Conservation (phyloP, 2,329 filamentous ascomycete genomes). For the Colletotrichum paranaense region DNA sequence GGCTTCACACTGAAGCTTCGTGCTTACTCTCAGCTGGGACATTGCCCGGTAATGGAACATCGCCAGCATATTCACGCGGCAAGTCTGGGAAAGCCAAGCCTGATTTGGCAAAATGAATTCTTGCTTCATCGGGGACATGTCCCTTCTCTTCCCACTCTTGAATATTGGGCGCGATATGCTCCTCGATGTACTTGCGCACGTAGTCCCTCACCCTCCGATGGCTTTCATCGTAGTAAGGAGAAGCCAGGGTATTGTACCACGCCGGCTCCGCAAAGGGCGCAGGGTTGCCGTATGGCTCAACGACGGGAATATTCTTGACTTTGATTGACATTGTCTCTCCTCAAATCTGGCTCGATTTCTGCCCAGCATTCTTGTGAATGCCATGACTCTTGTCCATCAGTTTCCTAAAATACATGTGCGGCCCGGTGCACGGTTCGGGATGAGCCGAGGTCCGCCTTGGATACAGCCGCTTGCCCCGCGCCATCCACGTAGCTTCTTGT, state of each 20-base stretch:
- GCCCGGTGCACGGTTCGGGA: not conserved
- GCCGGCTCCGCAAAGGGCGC: slow-evolving; percentile 39
- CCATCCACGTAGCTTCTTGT: not conserved
- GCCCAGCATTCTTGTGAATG: not conserved
- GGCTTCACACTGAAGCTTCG: not conserved
- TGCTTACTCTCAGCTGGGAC: not conserved
- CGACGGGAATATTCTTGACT: not conserved
- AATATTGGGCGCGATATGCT: slow-evolving; percentile 65
- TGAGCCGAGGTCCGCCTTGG: not conserved
- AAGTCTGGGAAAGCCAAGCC: slow-evolving; percentile 50
- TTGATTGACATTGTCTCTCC: not conserved
- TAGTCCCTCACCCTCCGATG: slow-evolving; percentile 67
- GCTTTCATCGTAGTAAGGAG: slow-evolving; percentile 71
- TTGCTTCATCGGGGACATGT: slow-evolving; percentile 57
- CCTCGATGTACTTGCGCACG: slow-evolving; percentile 69
- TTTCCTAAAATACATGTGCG: not conserved
- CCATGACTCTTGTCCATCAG: not conserved
- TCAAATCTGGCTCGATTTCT: not conserved
- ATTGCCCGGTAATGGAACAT: not conserved
- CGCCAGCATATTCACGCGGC: slow-evolving; percentile 45
- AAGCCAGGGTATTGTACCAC: slow-evolving; percentile 42
- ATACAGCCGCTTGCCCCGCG: not conserved
- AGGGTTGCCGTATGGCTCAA: slow-evolving; percentile 6
- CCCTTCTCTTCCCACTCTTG: slow-evolving; percentile 73
- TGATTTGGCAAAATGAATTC: slow-evolving; percentile 48